Percentiles rank a stretch among this genome's conserved stretches.
Evolutionary conservation across 495 filamentous ascomycete genomes (phyloP).

Genomic region (Hyaloscypha hepaticicola): DNA sequence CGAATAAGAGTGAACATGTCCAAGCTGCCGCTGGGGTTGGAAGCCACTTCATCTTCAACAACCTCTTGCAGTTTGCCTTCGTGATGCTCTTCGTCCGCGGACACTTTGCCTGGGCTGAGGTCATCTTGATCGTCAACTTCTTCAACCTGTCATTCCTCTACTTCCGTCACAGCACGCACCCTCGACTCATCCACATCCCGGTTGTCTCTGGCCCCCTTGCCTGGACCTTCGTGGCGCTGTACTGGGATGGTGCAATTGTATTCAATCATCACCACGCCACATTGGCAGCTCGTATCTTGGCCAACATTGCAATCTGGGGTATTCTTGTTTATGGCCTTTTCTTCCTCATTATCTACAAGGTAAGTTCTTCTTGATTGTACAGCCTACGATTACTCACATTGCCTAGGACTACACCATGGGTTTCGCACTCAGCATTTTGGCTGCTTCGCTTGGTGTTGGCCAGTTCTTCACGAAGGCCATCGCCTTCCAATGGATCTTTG

Average conservation of each 20-base stretch:
- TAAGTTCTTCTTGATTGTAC: conserved; percentile 23
- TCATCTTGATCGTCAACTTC: conserved; percentile 76
- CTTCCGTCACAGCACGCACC: conserved; percentile 69
- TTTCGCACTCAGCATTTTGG: conserved; percentile 69
- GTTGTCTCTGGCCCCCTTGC: conserved; percentile 75
- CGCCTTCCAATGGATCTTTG: conserved; percentile 88
- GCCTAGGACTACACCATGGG: conserved; percentile 75
- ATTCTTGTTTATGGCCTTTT: conserved; percentile 70
- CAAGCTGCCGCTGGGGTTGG: conserved; percentile 73
- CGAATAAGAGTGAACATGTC: conserved; percentile 54
- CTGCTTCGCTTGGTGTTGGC: conserved; percentile 70
- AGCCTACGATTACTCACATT: neutral
- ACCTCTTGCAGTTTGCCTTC: conserved; percentile 74
- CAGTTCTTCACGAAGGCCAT: conserved; percentile 71
- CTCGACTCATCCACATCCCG: conserved; percentile 69
- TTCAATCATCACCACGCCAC: conserved; percentile 48
- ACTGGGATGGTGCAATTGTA: conserved; percentile 84
- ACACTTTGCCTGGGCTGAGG: conserved; percentile 69
- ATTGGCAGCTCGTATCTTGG: conserved; percentile 68
- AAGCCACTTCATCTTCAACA: conserved; percentile 81
- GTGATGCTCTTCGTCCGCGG: conserved; percentile 78
- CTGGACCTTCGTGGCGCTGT: conserved; percentile 79
- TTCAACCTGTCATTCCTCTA: conserved; percentile 74
- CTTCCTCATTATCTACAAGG: conserved; percentile 65
- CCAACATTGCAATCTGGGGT: conserved; percentile 82